Evolutionary conservation across 345 rosid genomes (phyloP).

Genomic region (Noccaea bulbosa): DNA sequence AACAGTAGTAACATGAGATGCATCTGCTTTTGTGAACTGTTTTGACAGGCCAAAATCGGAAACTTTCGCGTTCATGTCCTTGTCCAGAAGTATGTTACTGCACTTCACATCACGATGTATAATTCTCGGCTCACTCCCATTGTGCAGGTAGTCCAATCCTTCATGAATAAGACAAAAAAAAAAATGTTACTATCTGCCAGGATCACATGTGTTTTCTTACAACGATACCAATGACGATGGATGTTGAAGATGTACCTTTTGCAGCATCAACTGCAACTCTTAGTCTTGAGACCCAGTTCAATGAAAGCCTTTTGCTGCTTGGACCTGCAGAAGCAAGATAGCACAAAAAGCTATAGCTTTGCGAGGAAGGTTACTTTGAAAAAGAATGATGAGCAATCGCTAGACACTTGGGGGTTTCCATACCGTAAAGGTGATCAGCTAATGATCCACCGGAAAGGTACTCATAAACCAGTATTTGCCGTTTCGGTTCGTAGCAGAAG

Average conservation of each 20-base stretch:
- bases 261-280: constrained; percentile 94
- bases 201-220: constrained; percentile 8
- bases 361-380: background rate
- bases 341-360: constrained; percentile 4
- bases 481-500: constrained; percentile 78
- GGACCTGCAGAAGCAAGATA: constrained; percentile 50
- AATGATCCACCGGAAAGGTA: constrained; percentile 85
- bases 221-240: background rate
- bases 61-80: constrained; percentile 74
- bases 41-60: constrained; percentile 43
- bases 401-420: constrained; percentile 33
- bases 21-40: constrained; percentile 57
- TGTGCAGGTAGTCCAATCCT: constrained; percentile 95
- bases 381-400: constrained; percentile 13
- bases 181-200: constrained; percentile 16
- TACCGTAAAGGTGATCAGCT: constrained; percentile 87
- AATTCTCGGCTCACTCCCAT: constrained; percentile 81
- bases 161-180: constrained; percentile 11
- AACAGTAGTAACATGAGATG: constrained; percentile 85
- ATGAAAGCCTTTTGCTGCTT: constrained; percentile 54
- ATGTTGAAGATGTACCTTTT: constrained; percentile 61
- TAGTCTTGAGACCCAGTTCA: constrained; percentile 91
- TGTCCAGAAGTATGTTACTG: constrained; percentile 80
- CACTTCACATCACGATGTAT: constrained; percentile 91
- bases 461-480: constrained; percentile 89